Conservation (phyloP, 2,329 filamentous ascomycete genomes). For the Microcyclospora tardicrescens region DNA sequence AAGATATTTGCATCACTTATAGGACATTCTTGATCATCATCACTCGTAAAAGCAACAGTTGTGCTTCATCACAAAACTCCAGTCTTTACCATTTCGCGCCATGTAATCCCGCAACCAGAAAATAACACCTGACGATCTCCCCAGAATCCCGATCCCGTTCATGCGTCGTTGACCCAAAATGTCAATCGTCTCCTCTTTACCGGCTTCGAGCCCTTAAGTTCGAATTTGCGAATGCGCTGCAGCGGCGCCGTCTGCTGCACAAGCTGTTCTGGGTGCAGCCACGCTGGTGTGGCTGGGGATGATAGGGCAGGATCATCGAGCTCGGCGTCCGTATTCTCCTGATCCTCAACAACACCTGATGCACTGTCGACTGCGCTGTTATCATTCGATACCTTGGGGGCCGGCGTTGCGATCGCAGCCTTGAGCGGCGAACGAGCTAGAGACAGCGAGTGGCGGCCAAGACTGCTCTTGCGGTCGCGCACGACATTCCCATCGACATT, state of each 20-base stretch:
- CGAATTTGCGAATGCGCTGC: constrained; percentile 21
- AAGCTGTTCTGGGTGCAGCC: constrained; percentile 15
- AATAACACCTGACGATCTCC: too few species aligned
- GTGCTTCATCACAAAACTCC: too few species aligned
- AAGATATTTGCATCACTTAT: too few species aligned
- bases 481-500: constrained; percentile 22
- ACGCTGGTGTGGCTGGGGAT: constrained; percentile 20
- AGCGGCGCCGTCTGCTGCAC: constrained; percentile 24
- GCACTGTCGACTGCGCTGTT: constrained; percentile 1
- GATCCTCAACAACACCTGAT: constrained; percentile 9
- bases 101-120: too few species aligned
- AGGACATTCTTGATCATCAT: too few species aligned
- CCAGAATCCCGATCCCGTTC: too few species aligned
- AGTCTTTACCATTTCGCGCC: too few species aligned
- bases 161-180: too few species aligned
- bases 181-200: too few species aligned
- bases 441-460: constrained; percentile 12
- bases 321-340: constrained; percentile 13
- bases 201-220: constrained; percentile 8
- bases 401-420: constrained; percentile 6
- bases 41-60: too few species aligned
- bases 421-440: constrained; percentile 14
- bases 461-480: constrained; percentile 17
- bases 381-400: constrained; percentile 3
- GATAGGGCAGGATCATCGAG: constrained; percentile 10